phyloP scores from a whole-genome alignment of 2,329 filamentous ascomycete species.

The Aspergillus sp. region DNA sequence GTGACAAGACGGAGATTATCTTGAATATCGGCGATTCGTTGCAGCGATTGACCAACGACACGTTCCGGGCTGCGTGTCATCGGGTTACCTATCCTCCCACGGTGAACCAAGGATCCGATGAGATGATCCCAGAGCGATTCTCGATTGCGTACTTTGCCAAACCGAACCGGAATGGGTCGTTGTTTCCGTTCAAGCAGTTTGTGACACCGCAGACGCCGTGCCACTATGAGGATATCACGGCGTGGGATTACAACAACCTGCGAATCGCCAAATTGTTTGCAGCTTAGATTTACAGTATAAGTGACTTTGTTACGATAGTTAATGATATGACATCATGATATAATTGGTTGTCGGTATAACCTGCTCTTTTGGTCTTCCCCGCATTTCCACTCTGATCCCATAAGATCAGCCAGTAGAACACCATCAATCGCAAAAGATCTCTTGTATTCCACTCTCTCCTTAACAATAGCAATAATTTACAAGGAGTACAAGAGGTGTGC shows the following conservation, averaged over 20 bases:
- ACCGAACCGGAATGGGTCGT: constrained; percentile 16
- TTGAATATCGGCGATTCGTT: constrained; percentile 51
- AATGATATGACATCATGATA: too few species aligned
- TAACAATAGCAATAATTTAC: too few species aligned
- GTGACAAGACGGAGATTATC: constrained; percentile 28
- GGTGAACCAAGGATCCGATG: constrained; percentile 16
- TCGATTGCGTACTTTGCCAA: constrained; percentile 29
- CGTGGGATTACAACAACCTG: constrained; percentile 18
- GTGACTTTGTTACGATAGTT: neutral
- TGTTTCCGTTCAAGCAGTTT: constrained; percentile 13
- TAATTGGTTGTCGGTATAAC: too few species aligned
- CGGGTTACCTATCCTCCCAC: constrained; percentile 23
- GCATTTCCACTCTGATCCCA: too few species aligned
- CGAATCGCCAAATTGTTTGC: constrained; percentile 11
- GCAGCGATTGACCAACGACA: constrained; percentile 49
- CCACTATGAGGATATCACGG: constrained; percentile 14
- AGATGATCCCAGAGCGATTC: constrained; percentile 20
- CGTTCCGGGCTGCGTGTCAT: constrained; percentile 47
- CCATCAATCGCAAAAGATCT: too few species aligned
- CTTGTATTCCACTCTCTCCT: too few species aligned
- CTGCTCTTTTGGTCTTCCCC: too few species aligned
- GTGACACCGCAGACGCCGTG: constrained; percentile 9
- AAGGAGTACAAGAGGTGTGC: too few species aligned
- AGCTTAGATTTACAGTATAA: neutral
- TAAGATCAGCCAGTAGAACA: too few species aligned